Conservation (phyloP, 352 stramenopile species). For the Aphanomyces euteiches region DNA sequence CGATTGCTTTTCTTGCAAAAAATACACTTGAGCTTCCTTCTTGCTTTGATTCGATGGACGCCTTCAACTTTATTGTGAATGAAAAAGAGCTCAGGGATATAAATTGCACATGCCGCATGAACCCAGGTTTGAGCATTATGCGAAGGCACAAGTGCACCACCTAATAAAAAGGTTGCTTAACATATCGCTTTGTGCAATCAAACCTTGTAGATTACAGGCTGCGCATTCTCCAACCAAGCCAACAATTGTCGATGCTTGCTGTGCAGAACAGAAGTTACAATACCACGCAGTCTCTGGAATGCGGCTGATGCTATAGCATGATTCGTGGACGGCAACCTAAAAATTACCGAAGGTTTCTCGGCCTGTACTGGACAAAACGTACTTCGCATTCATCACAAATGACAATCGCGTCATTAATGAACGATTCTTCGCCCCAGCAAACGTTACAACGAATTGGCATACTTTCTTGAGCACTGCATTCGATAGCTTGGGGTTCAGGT, state of each 20-base stretch:
- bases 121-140: slow-evolving; percentile 45
- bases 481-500: not conserved
- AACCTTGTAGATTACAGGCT: slow-evolving; percentile 13
- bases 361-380: not conserved
- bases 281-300: slow-evolving; percentile 74
- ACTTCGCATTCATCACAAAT: slow-evolving; percentile 71
- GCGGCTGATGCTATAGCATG: slow-evolving; percentile 65
- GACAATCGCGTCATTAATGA: slow-evolving; percentile 69
- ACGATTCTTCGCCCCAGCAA: slow-evolving; percentile 59
- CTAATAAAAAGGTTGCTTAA: not conserved
- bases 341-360: not conserved
- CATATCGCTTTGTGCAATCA: not conserved
- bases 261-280: slow-evolving; percentile 52
- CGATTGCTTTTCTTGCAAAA: slow-evolving; percentile 72
- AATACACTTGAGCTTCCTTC: slow-evolving; percentile 60
- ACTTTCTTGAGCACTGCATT: not conserved
- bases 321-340: slow-evolving; percentile 61
- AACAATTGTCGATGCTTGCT: not conserved
- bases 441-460: slow-evolving; percentile 48
- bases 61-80: slow-evolving; percentile 47
- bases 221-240: not conserved
- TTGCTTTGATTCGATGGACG: slow-evolving; percentile 50
- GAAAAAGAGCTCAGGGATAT: slow-evolving; percentile 68
- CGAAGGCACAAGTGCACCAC: slow-evolving; percentile 21
- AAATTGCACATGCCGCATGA: slow-evolving; percentile 75